Evolutionary conservation across 176 grass and related monocot genomes (phyloP).

Genomic region (Carex pumila): DNA sequence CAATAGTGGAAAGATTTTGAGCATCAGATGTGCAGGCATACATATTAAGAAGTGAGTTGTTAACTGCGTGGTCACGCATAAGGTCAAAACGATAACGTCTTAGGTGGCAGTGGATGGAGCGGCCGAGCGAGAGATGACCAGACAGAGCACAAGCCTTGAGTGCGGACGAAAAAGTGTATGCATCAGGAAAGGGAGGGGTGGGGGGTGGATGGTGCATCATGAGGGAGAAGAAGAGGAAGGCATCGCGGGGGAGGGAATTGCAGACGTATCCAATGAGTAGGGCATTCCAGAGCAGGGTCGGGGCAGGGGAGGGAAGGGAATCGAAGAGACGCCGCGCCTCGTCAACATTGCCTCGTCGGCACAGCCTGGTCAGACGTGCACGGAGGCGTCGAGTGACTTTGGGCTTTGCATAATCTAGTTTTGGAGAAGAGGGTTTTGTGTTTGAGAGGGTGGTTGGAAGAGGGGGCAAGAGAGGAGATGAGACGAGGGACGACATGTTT

Average conservation of each 20-base stretch:
- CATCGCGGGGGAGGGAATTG: slow-evolving; percentile 57
- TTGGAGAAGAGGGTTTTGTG: slow-evolving; percentile 1
- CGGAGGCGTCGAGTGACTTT: not conserved
- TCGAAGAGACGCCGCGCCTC: slow-evolving; percentile 55
- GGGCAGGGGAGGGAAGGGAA: slow-evolving; percentile 40
- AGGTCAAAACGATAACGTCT: slow-evolving; percentile 35
- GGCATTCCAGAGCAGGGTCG: slow-evolving; percentile 64
- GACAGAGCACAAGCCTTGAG: slow-evolving; percentile 76
- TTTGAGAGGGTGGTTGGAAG: not conserved
- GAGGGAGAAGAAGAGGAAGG: slow-evolving; percentile 71
- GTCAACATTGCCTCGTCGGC: slow-evolving; percentile 72
- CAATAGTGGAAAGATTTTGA: not conserved
- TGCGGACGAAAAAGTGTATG: slow-evolving; percentile 86
- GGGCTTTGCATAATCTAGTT: not conserved
- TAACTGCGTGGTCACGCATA: slow-evolving; percentile 44
- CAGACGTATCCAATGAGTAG: slow-evolving; percentile 79
- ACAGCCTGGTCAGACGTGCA: slow-evolving; percentile 50
- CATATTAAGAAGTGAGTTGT: slow-evolving; percentile 93
- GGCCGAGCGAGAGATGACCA: slow-evolving; percentile 50
- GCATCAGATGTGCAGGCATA: slow-evolving; percentile 37
- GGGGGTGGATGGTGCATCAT: slow-evolving; percentile 32
- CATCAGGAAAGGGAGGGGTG: slow-evolving; percentile 39
- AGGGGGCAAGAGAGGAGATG: slow-evolving; percentile 26
- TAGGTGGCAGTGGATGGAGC: slow-evolving; percentile 64
- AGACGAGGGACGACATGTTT: slow-evolving; percentile 25